Evolutionary conservation across 805 yeast genomes (phyloP).

Genomic region (Schizosaccharomyces lindneri): DNA sequence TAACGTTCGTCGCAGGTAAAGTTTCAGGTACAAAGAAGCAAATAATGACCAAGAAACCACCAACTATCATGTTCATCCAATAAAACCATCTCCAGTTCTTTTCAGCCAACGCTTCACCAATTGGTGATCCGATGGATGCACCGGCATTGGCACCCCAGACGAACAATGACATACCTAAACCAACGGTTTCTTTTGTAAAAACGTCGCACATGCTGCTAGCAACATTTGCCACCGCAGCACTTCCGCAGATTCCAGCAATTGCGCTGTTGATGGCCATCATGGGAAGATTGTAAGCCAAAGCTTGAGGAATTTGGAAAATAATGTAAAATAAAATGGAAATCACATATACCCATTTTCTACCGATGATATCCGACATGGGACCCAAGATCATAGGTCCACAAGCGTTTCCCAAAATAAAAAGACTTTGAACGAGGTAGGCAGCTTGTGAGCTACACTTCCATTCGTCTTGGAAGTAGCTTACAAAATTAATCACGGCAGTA

Average conservation of each 20-base stretch:
- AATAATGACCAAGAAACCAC: constrained; percentile 19
- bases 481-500: neutral
- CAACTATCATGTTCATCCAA: constrained; percentile 42
- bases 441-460: constrained; percentile 40
- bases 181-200: constrained; percentile 21
- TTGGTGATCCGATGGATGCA: constrained; percentile 53
- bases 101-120: constrained; percentile 29
- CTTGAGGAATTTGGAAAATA: neutral
- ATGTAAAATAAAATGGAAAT: neutral
- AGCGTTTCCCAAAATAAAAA: constrained; percentile 76
- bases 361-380: constrained; percentile 53
- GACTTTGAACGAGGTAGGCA: constrained; percentile 46
- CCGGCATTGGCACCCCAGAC: constrained; percentile 44
- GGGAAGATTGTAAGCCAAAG: neutral
- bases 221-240: neutral
- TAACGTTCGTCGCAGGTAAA: neutral
- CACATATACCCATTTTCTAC: constrained; percentile 29
- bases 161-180: constrained; percentile 36
- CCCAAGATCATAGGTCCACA: constrained; percentile 78
- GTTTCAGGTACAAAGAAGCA: neutral
- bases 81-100: constrained; percentile 71
- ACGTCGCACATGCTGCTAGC: neutral
- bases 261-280: neutral
- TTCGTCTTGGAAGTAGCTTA: constrained; percentile 15
- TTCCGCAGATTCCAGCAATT: neutral